These are phyloP conservation scores for Amorphotheca resinae DNA, from an alignment of 495 filamentous ascomycete genomes.

Conservation along the genomic window DNA sequence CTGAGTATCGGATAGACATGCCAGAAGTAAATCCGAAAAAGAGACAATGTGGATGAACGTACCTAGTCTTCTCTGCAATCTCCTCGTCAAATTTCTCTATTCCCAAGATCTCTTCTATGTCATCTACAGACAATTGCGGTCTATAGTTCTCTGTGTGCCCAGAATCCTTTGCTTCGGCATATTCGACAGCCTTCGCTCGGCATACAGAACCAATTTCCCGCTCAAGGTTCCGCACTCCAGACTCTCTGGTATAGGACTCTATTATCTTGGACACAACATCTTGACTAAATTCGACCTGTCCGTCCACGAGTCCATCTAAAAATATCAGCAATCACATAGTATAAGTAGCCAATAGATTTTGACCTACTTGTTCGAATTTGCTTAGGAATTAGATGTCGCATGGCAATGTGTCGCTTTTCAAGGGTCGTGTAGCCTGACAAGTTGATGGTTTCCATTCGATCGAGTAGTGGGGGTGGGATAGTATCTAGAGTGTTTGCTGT, in stretches of 20 bases:
- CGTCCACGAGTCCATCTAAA: slow-evolving; percentile 54
- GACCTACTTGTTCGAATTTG: slow-evolving; percentile 49
- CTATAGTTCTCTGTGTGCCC: slow-evolving; percentile 57
- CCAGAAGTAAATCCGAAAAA: too few relatives aligned
- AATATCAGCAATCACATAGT: slow-evolving; percentile 29
- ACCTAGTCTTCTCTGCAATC: slow-evolving; percentile 67
- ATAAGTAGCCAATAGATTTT: not conserved
- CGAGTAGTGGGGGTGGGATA: slow-evolving; percentile 86
- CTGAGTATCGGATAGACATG: too few relatives aligned
- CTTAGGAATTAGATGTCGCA: slow-evolving; percentile 86
- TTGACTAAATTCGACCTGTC: slow-evolving; percentile 61
- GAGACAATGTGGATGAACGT: slow-evolving; percentile 1
- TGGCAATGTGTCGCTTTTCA: slow-evolving; percentile 96
- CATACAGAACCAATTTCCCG: slow-evolving; percentile 91
- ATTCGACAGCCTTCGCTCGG: slow-evolving; percentile 90
- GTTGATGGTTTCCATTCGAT: slow-evolving; percentile 91
- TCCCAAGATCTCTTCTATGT: slow-evolving; percentile 83
- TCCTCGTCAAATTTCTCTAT: slow-evolving; percentile 94
- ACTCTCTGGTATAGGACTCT: slow-evolving; percentile 90
- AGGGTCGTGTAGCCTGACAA: slow-evolving; percentile 93
- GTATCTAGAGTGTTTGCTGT: slow-evolving; percentile 94
- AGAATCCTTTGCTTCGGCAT: slow-evolving; percentile 75
- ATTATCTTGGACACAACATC: slow-evolving; percentile 91
- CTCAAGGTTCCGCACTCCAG: slow-evolving; percentile 94
- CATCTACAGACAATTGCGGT: slow-evolving; percentile 56